Conservation (phyloP, 148 eudicot species). For the Mesembryanthemum crystallinum region DNA sequence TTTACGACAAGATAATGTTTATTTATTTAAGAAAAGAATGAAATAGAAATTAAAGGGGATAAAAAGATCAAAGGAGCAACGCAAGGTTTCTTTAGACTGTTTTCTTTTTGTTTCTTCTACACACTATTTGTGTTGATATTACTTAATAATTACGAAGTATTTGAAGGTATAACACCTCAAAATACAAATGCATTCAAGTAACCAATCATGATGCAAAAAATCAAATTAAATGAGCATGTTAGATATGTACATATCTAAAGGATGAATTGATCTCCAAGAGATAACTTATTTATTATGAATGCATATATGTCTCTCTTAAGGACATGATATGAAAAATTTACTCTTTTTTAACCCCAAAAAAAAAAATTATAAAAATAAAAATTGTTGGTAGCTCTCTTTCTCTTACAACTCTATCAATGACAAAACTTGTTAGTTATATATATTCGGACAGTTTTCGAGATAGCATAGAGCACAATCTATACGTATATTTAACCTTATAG, state of each 20-base stretch:
- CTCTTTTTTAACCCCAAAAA: too few species aligned
- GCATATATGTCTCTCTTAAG: too few species aligned
- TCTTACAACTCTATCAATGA: not conserved
- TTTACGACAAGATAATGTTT: not conserved
- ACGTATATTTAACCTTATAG: not conserved
- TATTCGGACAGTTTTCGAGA: not conserved
- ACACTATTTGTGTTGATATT: too few species aligned
- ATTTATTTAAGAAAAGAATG: not conserved
- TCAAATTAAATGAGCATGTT: not conserved
- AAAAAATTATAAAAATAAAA: not conserved
- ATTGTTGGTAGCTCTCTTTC: not conserved
- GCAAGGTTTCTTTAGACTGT: not conserved
- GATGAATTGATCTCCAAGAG: too few species aligned
- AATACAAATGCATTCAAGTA: too few species aligned
- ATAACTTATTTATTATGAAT: too few species aligned
- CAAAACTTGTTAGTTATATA: not conserved
- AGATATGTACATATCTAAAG: too few species aligned
- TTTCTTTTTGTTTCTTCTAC: not conserved
- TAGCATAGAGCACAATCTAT: not conserved
- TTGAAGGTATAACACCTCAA: too few species aligned
- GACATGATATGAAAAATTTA: too few species aligned
- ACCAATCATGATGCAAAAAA: not conserved
- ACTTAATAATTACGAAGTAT: too few species aligned
- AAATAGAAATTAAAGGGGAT: too few species aligned
- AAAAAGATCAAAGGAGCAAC: not conserved